Conservation (phyloP, 2,329 filamentous ascomycete species). For the Pseudogymnoascus pannorum region DNA sequence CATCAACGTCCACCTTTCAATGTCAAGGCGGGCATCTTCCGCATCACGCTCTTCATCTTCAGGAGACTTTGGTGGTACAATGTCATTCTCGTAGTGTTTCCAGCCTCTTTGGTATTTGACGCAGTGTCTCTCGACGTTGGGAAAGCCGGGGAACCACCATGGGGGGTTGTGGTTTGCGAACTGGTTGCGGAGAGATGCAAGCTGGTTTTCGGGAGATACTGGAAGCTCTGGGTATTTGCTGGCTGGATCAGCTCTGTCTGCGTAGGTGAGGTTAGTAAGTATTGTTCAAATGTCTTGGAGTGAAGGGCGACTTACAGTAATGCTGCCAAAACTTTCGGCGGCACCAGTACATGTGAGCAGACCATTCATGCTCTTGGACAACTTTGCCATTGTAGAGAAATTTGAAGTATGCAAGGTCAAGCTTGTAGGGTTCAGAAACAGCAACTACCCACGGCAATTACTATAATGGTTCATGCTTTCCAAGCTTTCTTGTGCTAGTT, state of each 20-base stretch:
- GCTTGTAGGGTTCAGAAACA: background rate
- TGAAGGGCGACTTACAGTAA: background rate
- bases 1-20: background rate
- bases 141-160: background rate
- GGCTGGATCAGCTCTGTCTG: background rate
- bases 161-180: background rate
- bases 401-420: background rate
- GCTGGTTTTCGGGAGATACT: background rate
- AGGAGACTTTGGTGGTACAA: too few relatives aligned
- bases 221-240: background rate
- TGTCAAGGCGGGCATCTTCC: too few relatives aligned
- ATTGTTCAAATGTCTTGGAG: background rate
- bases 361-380: background rate
- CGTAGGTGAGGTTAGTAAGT: background rate
- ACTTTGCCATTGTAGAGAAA: background rate
- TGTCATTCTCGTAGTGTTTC: background rate
- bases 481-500: too few relatives aligned
- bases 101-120: background rate
- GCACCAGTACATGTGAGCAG: background rate
- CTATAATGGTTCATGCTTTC: too few relatives aligned
- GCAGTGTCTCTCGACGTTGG: background rate
- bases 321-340: background rate
- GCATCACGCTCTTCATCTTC: too few relatives aligned
- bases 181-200: background rate
- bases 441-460: too few relatives aligned